Evolutionary conservation across 768 basidiomycete genomes (phyloP), one percentile per base, ranked within the genome.

Genomic region (Mycena kentingensis): DNA sequence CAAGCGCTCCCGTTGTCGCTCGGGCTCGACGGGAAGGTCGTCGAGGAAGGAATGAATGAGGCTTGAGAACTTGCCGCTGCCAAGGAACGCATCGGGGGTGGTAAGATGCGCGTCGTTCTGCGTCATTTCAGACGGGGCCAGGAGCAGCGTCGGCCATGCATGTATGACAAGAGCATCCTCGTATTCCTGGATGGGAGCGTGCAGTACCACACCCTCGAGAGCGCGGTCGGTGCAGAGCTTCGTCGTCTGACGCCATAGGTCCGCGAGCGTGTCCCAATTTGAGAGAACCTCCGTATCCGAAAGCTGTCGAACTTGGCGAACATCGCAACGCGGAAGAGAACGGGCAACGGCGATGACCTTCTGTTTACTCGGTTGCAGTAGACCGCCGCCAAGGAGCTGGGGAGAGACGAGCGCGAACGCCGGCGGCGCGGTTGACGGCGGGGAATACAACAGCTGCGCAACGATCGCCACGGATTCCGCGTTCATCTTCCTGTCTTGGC

Each of bases 71-170:
- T 60, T 42, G 7, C 22, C 24, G 41, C 26, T 66, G 15, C 56
- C 63, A 15, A 75, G 67, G 44, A 76, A 67, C 4, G 68, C 60
- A 0, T 74, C 50, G 16, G 70, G 53, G 3, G 73, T 55, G 1
- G 72, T 68, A 12, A 74, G 60, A 56, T 76, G 72, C 1, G 65
- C 66, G 27, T 63, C 63, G 19, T 64, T 71, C 49, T 77, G 73
- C 1, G 73, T 72, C 11, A 78, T 61, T 45, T 77, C 73, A 10
- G 77, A 68, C 36, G 74, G 77, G 16, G 68, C 76, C 22, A 83
- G 74, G n/a, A 88, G 66, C 16, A 87, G 71, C 0, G 78, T 74
- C 54, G 80, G 74, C 85, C 85, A 87, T 1, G 73, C 65, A 36
- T 69, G 62, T 4, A 80, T 39, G 22, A 42, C 25, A 19, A 82